These are phyloP conservation scores for Colletotrichum truncatum DNA, from an alignment of 2,329 filamentous ascomycete genomes.

Conservation along the genomic window DNA sequence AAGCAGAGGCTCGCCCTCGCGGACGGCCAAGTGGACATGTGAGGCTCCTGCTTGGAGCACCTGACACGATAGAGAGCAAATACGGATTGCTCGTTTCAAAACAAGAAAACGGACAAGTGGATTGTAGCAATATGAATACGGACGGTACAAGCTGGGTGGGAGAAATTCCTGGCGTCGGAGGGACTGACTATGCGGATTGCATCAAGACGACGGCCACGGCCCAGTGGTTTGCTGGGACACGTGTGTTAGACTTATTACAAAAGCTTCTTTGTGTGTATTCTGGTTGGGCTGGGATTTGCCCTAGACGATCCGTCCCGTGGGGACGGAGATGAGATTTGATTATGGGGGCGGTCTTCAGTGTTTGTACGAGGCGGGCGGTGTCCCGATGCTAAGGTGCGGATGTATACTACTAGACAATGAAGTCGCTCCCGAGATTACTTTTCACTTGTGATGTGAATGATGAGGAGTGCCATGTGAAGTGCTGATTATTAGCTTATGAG, in stretches of 20 bases:
- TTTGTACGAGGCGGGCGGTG: not conserved
- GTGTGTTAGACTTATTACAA: conserved; percentile 26
- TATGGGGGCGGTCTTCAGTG: not conserved
- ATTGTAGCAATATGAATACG: conserved; percentile 27
- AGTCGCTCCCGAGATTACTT: not conserved
- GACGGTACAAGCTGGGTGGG: conserved; percentile 10
- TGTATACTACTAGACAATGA: conserved; percentile 23
- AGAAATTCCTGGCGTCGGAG: conserved; percentile 17
- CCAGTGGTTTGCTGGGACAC: not conserved
- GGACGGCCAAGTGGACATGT: conserved; percentile 59
- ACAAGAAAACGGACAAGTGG: not conserved
- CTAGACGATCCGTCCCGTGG: conserved; percentile 2
- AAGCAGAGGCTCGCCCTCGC: conserved; percentile 76
- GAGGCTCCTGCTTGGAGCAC: not conserved
- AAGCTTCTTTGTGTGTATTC: conserved; percentile 17
- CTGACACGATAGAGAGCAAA: not conserved
- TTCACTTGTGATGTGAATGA: not conserved
- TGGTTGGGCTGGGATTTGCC: not conserved
- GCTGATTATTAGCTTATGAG: too few species aligned
- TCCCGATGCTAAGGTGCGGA: not conserved
- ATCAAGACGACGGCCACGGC: conserved; percentile 19
- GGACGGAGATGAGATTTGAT: not conserved
- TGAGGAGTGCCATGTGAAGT: too few species aligned
- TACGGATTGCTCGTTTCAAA: not conserved
- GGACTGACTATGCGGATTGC: conserved; percentile 13